Conservation (phyloP, 75 land plant species). For the Selaginella tamariscina region DNA sequence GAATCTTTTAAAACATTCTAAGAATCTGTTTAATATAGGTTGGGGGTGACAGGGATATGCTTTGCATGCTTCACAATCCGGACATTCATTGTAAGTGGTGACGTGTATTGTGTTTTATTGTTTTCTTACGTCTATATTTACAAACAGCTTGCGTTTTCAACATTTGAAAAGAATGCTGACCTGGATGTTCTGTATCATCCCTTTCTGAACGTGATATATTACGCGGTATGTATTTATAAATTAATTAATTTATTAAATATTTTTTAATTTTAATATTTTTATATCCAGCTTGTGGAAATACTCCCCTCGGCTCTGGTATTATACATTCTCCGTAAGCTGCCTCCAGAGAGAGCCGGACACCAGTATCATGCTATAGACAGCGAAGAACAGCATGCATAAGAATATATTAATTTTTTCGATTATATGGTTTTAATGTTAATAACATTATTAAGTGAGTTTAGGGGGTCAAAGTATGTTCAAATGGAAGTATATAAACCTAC, state of each 20-base stretch:
- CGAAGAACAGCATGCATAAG: no score
- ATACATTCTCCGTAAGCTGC: slow-evolving; percentile 76
- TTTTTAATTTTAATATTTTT: background rate
- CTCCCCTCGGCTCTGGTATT: slow-evolving; percentile 82
- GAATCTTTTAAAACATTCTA: background rate
- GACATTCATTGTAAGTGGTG: slow-evolving; percentile 76
- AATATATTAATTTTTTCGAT: no score
- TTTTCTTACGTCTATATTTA: no score
- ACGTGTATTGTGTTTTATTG: background rate
- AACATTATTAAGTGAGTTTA: no score
- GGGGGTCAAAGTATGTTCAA: no score
- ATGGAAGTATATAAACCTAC: no score
- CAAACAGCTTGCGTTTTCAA: slow-evolving; percentile 59
- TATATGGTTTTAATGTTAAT: no score
- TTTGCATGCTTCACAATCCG: slow-evolving; percentile 76
- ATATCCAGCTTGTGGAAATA: slow-evolving; percentile 70
- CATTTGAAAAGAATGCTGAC: slow-evolving; percentile 62
- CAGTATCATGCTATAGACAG: slow-evolving; percentile 9
- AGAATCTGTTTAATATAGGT: no score
- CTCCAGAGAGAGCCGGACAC: slow-evolving; percentile 37
- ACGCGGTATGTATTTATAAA: slow-evolving; percentile 41
- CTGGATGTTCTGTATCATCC: slow-evolving; percentile 89
- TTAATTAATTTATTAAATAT: no score
- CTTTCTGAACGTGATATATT: slow-evolving; percentile 69
- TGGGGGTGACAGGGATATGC: slow-evolving; percentile 91